Evolutionary conservation across 805 yeast species (phyloP), one percentile per base, ranked within the genome.

Genomic region (Saturnispora kantuleensis): DNA sequence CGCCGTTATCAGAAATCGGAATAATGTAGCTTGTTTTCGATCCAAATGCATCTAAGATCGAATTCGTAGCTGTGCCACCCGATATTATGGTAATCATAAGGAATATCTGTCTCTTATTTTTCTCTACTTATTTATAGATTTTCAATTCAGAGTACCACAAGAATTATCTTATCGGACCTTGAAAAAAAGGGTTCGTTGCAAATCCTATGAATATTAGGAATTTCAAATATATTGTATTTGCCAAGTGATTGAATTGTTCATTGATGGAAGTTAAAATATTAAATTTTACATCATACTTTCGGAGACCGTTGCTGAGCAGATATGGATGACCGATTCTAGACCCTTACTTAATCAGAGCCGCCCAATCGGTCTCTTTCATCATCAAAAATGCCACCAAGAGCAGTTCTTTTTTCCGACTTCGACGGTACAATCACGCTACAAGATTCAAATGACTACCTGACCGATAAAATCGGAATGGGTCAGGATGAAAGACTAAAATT

Each of bases 381-480:
- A 16, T 39, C 10, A 30, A 39, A 12, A 18, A 26, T 26, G 31
- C 10, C n/a, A 26, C 60, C 60, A 10, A 48, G 51, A 50, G 90
- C 95, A 39, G 87, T 93, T 56, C 83, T 93, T 36, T 93, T 93
- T 70, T 84, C 97, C 36, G 99, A 93, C 63, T 93, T 94, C 78
- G 99, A 93, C 62, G 99, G 99, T 28, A 93, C 98, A 2, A 93
- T 93, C 51, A 93, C 98, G 10, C 68, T 84, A 48, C 95, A 90
- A 62, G 99, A 93, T 63, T 84, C 96, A 48, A 93, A 93, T 62
- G 97, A 93, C 63, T 84, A 71, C 61, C 68, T 93, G 50, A 89
- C 97, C 8, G 97, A 93, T 61, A 77, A 76, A 54, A 68, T 83
- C 17, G 99, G 99, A 3, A 83, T 87, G 62, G 97, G 97, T 3